Conservation (phyloP, 2,329 filamentous ascomycete genomes). For the Davidsoniella eucalypti region DNA sequence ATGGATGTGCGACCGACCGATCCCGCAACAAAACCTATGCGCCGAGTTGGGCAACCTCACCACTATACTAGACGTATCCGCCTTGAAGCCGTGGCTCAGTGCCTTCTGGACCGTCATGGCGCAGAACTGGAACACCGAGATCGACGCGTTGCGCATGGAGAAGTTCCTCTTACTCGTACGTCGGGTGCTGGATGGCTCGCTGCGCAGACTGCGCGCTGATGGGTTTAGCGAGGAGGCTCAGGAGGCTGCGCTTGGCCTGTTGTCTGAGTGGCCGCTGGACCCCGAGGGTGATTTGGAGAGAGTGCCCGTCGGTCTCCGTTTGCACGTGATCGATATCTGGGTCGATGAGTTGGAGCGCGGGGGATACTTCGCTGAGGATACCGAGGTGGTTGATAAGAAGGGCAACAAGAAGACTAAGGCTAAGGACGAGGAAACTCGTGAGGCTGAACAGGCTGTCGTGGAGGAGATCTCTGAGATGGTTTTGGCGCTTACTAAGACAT, state of each 20-base stretch:
- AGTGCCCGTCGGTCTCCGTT: constrained; percentile 66
- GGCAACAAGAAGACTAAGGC: constrained; percentile 20
- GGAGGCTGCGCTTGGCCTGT: constrained; percentile 16
- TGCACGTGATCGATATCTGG: constrained; percentile 83
- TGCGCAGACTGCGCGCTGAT: constrained; percentile 21
- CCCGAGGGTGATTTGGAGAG: constrained; percentile 29
- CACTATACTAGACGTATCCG: constrained; percentile 19
- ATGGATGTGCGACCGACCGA: constrained; percentile 83
- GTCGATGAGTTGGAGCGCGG: constrained; percentile 73
- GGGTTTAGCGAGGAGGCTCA: background rate
- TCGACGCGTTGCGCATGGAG: constrained; percentile 68
- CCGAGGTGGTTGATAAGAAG: constrained; percentile 20
- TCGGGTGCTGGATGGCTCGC: constrained; percentile 56
- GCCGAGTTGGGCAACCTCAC: constrained; percentile 54
- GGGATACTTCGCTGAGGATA: constrained; percentile 31
- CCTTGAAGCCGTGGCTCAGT: constrained; percentile 32
- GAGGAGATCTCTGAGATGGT: constrained; percentile 41
- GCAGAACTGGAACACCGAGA: constrained; percentile 51
- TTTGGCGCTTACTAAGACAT: constrained; percentile 33
- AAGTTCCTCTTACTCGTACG: constrained; percentile 83
- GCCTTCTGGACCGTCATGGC: constrained; percentile 55
- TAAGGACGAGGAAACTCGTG: constrained; percentile 7
- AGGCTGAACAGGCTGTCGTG: constrained; percentile 33
- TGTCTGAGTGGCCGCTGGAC: constrained; percentile 21
- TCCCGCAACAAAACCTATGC: constrained; percentile 74